Base-by-base conservation (phyloP, 352 stramenopile genomes). In the Phytophthora pistaciae region DNA sequence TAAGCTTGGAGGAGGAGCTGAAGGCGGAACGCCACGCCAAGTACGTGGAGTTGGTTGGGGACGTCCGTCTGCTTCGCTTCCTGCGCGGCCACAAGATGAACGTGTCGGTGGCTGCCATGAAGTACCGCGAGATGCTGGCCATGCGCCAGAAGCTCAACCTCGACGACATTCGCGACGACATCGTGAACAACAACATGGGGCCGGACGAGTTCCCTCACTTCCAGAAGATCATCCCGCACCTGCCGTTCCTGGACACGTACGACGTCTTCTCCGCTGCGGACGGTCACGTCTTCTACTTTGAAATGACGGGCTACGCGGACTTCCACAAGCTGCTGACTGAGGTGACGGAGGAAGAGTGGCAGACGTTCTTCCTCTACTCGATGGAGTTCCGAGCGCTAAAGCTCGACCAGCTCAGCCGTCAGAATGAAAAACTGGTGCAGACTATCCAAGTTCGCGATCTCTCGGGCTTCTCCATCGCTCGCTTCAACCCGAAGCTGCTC, bases 81-180 rank as follows among this genome's bases (percentile, higher is more conserved):
- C 65, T 94, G 46, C 85, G 87, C 16, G 85, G 87, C 2, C 68
- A 93, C 67, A 94, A 93, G 69, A 83, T 88, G 78, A 91, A 94
- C 44, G 87, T 93, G 31, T 72, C 79, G 0, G 59, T 85, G 7
- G 87, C 84, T 13, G 85, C 85, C 2, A 85, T 77, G 14, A 85
- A 88, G 64, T 94, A 80, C 44, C 83, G 83, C 2, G 82, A 91
- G 57, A 94, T 93, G 80, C 55, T 94, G 42, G 72, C 68, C 18
- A 40, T 91, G 40, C 85, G 87, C 25, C 68, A 90, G 66, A 90
- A 85, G 56, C 64, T 86, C 29, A 70, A 83, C 2, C 63, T 94
- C 21, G 83, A 94, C 54, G 77, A 79, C 13, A 87, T 94, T 29
- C 85, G 87, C 16, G 57, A 80, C 29, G 75, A 75, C 33, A 92